Evolutionary conservation across 1,139 yeast genomes (phyloP), one percentile per base, ranked within the genome.

Genomic region (Wickerhamomyces sp.): DNA sequence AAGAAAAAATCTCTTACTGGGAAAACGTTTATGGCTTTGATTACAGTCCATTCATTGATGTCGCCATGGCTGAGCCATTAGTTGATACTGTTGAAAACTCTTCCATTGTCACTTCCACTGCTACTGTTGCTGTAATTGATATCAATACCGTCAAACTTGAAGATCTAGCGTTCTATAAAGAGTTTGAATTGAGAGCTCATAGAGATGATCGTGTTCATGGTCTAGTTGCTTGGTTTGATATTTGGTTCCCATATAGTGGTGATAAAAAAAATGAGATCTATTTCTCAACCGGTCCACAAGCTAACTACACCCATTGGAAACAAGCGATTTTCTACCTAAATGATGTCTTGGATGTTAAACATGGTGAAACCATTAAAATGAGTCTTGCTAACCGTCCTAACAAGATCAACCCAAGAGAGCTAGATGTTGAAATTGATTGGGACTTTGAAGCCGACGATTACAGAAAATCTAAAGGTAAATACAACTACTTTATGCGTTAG

Each of bases 21-120:
- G 89, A 86, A 62, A 90, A 90, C 58, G 97, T 92, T 27, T 92
- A 92, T 56, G 98, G 99, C 8, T 92, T 92, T 59, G 97, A 94
- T 63, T 92, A 87, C 67, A 71, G 94, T 36, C 82, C 82, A 28
- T 76, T 78, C 55, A 67, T 74, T 48, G 76, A 81, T 39, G 66
- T 83, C 42, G 95, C 96, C 39, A 83, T 88, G 83, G 76, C 80
- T 41, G 98, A 94, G 63, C 98, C 98, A 24, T 74, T 92, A 53
- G 97, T 92, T 36, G 98, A 92, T 60, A 84, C 84, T 19, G 97
- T 94, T 44, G 90, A 92, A 50, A 76, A 84, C 61, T 72, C 74
- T 46, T 68, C 89, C n/a, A 84, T 90, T 42, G 73, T 75, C 28
- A 87, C 97, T 33, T 74, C 82, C 28, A 76, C 87, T 31, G 70